Evolutionary conservation across 2,329 filamentous ascomycete species (phyloP), one percentile per base, ranked within the genome.

Genomic region (Aspergillus transmontanensis): DNA sequence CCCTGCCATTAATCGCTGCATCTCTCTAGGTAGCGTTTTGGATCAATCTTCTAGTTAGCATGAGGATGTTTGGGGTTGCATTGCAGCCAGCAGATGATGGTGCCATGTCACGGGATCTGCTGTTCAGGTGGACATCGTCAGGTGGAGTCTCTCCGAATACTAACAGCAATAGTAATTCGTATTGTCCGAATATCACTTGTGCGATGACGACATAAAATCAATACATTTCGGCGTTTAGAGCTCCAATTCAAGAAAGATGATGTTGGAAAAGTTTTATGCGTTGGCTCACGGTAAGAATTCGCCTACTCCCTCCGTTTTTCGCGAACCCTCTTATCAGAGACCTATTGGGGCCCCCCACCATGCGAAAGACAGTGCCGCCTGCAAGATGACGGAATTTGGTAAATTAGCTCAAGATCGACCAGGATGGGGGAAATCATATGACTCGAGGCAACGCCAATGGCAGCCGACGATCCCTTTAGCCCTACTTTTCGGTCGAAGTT

Each of bases 331-430:
- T n/a, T n/a, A 41, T 41, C 16, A 19, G 19, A 5, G 19, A 9
- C 16, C 39, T 19, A 6, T 36, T 16, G 10, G 0, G 4, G 0
- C 4, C 28, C 50, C 21, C 45, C 45, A 23, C 30, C 30, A 54
- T 10, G 11, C 30, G 19, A 54, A n/a, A 54, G 4, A 36, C 12
- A n/a, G 16, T 14, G 39, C 39, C 34, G 12, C 34, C 50, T 36
- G 51, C 51, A 54, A n/a, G 30, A 54, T 54, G 51, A 54, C 51
- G 51, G 30, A 54, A 54, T 54, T n/a, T 54, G n/a, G n/a, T 10
- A 21, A 19, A 21, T n/a, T 54, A 36, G 28, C 30, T 54, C 28
- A n/a, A 36, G 51, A 54, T 54, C 30, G 5, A 36, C 51, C 14
- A n/a, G 14, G 16, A 36, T 34, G 21, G 28, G 10, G 19, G 21